Base-by-base conservation (phyloP, 805 yeast species). In the Pichia cephalocereana region DNA sequence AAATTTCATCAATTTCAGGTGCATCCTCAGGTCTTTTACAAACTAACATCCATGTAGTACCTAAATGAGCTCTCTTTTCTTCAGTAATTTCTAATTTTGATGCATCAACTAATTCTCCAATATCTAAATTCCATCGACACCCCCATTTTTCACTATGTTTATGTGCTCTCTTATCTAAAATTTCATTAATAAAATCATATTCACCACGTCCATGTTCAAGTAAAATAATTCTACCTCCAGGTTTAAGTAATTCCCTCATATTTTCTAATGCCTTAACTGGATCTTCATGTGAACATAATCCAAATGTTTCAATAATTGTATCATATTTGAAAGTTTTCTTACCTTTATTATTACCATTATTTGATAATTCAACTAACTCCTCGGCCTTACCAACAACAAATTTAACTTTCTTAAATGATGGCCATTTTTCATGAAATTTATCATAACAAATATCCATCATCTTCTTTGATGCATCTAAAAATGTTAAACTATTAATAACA, bases 71-170 rank as follows among this genome's bases (percentile, higher is more conserved):
- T 54, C 96, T 72, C 53, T 78, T 79, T 58, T 86, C 91, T 55
- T 79, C 81, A 2, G 89, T 86, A 41, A 93, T 76, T 54, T 85
- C 90, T 48, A 93, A 70, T 0, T 95, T 96, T 8, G 95, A 82
- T 50, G 80, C 80, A 61, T 85, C 90, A 28, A 93, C 74, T 39
- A 93, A 72, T 57, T 84, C 95, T 26, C 90, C 95, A 55, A 93
- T 86, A 61, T 93, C 98, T 53, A 93, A 70, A 62, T 93, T 93
- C 97, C 98, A 93, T 60, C 98, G 73, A 66, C 99, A 93, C 1
- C 96, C 99, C 97, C 98, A 93, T 4, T 83, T 80, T 50, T 83
- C 78, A 68, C 90, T 77, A 66, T 96, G 82, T 56, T 79, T 77
- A 52, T 80, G 89, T 4, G 96, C 90, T 53, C 93, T 74, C 51